phyloP scores from a whole-genome alignment of 2,329 filamentous ascomycete genomes.

The Penicillium sp. region DNA sequence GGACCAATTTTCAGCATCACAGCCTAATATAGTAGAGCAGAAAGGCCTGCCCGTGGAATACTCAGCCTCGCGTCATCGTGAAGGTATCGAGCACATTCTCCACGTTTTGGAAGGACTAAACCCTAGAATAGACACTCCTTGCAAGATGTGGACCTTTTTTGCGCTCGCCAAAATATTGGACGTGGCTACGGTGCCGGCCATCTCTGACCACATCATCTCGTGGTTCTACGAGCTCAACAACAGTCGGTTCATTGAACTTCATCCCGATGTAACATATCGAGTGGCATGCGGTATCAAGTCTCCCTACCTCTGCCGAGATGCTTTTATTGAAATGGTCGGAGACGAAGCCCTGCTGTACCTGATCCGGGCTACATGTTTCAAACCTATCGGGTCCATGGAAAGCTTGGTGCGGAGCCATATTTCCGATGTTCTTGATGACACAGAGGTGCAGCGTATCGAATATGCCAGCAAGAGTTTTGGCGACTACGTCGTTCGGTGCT shows the following conservation, averaged over 20 bases:
- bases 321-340: constrained; percentile 62
- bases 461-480: constrained; percentile 56
- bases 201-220: constrained; percentile 50
- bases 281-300: constrained; percentile 50
- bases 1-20: background rate
- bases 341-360: constrained; percentile 55
- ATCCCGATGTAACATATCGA: constrained; percentile 60
- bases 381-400: constrained; percentile 9
- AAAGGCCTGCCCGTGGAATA: constrained; percentile 51
- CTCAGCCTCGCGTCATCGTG: constrained; percentile 61
- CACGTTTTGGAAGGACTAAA: constrained; percentile 55
- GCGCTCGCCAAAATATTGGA: constrained; percentile 60
- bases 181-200: constrained; percentile 27
- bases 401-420: constrained; percentile 47
- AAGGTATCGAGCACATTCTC: constrained; percentile 62
- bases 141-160: constrained; percentile 65
- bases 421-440: constrained; percentile 51
- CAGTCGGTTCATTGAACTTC: constrained; percentile 58
- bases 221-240: constrained; percentile 61
- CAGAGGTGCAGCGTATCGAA: constrained; percentile 56
- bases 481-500: constrained; percentile 44
- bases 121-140: constrained; percentile 61
- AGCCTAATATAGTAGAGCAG: background rate
- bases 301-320: constrained; percentile 35
- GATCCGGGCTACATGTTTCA: constrained; percentile 14